phyloP scores from a whole-genome alignment of 306 rosid species.

The Trifolium fragiferum region DNA sequence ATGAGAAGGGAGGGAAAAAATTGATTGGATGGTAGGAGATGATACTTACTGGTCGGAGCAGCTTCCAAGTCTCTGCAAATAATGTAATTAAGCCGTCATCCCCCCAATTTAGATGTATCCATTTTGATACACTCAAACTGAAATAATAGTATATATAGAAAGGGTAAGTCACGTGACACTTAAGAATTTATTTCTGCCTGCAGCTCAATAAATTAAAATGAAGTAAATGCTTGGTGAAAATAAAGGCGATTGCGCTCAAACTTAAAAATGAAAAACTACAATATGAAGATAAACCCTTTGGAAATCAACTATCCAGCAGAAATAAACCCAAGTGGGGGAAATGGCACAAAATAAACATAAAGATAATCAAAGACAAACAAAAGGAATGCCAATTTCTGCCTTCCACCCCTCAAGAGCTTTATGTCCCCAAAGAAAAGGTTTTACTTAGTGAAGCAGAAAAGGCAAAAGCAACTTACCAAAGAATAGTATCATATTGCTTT shows the following conservation, averaged over 20 bases:
- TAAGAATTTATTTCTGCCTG: conserved; percentile 8
- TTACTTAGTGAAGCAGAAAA: conserved; percentile 23
- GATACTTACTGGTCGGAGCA: conserved; percentile 73
- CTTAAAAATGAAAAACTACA: conserved; percentile 13
- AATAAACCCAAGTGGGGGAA: conserved; percentile 1
- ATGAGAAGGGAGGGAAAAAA: background rate
- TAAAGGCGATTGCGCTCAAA: conserved; percentile 5
- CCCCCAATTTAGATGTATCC: conserved; percentile 99
- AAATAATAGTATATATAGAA: conserved; percentile 35
- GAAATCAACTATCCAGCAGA: conserved; percentile 12
- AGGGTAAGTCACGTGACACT: conserved; percentile 22
- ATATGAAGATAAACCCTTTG: background rate
- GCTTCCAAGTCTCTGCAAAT: conserved; percentile 80
- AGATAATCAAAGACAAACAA: background rate
- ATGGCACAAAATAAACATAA: background rate
- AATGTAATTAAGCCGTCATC: conserved; percentile 83
- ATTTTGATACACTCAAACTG: conserved; percentile 95
- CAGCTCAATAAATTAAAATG: conserved; percentile 16
- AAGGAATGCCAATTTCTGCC: conserved; percentile 19
- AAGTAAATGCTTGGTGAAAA: background rate
- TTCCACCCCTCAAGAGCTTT: conserved; percentile 2
- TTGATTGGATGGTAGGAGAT: conserved; percentile 7
- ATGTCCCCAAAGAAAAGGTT: background rate
- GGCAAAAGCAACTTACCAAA: conserved; percentile 60
- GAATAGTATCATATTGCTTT: conserved; percentile 74